Percentiles rank a stretch among this genome's conserved stretches.
Conservation (phyloP, 345 rosid genomes). For the Punica granatum region DNA sequence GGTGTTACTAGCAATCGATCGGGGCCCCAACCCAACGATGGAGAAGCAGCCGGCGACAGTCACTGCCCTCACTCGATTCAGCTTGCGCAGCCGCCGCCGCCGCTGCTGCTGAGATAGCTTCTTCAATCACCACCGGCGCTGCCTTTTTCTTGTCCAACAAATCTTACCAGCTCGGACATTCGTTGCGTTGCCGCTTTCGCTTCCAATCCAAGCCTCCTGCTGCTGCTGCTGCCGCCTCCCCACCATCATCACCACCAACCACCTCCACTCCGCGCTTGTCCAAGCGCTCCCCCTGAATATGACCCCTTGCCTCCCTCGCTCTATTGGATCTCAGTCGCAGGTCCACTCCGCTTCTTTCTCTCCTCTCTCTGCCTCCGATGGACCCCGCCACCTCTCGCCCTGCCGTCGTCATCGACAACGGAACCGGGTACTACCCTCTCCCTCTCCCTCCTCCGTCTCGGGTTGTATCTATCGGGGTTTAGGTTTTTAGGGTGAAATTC, state of each 20-base stretch:
- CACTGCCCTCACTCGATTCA: background rate
- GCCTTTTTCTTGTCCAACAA: background rate
- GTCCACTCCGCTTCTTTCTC: slow-evolving; percentile 24
- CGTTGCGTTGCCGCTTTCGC: slow-evolving; percentile 41
- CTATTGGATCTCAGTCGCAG: slow-evolving; percentile 49
- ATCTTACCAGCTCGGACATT: background rate
- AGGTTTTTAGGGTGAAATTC: background rate
- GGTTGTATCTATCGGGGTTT: background rate
- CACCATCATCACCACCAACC: slow-evolving; percentile 11
- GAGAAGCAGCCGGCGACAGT: background rate
- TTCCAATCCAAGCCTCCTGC: slow-evolving; percentile 42
- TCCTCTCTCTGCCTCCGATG: slow-evolving; percentile 30
- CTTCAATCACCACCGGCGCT: background rate
- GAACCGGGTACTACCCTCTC: slow-evolving; percentile 61
- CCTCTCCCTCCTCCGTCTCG: background rate
- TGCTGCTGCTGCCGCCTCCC: too few relatives aligned
- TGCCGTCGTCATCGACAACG: slow-evolving; percentile 95
- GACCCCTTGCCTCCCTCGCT: slow-evolving; percentile 30
- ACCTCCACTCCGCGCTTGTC: slow-evolving; percentile 22
- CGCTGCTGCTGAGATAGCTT: background rate
- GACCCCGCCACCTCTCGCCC: slow-evolving; percentile 82
- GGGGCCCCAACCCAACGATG: too few relatives aligned
- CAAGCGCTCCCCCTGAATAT: slow-evolving; percentile 34
- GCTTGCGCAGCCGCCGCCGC: background rate
- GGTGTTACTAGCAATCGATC: too few relatives aligned